phyloP scores from a whole-genome alignment of 768 basidiomycete genomes.

The Lentinula lateritia region DNA sequence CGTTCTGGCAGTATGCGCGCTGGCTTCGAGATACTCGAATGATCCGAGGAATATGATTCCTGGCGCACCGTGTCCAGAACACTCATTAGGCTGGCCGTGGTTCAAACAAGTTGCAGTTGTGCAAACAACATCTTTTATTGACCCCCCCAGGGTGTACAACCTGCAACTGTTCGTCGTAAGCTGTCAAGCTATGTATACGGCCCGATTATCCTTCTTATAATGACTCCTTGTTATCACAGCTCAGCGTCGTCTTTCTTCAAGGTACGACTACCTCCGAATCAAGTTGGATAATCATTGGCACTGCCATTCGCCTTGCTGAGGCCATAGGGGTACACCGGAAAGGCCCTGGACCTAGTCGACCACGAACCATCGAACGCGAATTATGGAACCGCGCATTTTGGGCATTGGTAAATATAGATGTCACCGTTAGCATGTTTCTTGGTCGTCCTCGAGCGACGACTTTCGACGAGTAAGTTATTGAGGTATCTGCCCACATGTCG shows the following conservation, averaged over 20 bases:
- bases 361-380: conserved; percentile 49
- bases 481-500: too few relatives aligned
- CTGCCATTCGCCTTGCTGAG: conserved; percentile 64
- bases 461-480: neutral
- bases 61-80: neutral
- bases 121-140: conserved; percentile 12
- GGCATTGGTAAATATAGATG: conserved; percentile 22
- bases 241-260: conserved; percentile 42
- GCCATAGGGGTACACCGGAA: conserved; percentile 68
- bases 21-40: conserved; percentile 53
- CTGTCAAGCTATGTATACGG: too few relatives aligned
- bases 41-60: conserved; percentile 39
- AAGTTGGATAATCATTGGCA: conserved; percentile 58
- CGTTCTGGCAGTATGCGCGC: conserved; percentile 51
- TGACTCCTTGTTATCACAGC: conserved; percentile 28
- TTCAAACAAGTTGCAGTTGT: conserved; percentile 1
- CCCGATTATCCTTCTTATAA: neutral
- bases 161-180: conserved; percentile 30
- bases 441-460: conserved; percentile 5
- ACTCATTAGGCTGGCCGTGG: neutral
- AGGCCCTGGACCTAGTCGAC: conserved; percentile 26
- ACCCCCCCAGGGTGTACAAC: conserved; percentile 20
- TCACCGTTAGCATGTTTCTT: conserved; percentile 1
- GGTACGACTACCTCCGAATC: conserved; percentile 46
- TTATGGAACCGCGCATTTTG: conserved; percentile 74